A percentile compares a stretch with the other conserved stretches of the same genome.
phyloP scores from a whole-genome alignment of 2,329 filamentous ascomycete genomes.

The Alternaria solani region DNA sequence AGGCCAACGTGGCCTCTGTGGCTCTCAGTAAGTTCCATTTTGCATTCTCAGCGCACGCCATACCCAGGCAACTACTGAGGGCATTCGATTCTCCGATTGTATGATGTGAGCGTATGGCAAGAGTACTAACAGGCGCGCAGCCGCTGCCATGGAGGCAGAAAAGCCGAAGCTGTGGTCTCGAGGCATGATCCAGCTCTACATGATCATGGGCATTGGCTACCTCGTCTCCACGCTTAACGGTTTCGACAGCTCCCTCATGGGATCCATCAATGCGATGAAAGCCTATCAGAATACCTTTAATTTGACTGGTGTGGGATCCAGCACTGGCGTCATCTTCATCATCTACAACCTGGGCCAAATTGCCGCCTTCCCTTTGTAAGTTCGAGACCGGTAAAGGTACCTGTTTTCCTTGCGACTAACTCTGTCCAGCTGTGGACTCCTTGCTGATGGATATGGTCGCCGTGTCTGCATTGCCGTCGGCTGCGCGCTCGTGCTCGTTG shows the following conservation, averaged over 20 bases:
- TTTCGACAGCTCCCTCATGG: slow-evolving; percentile 52
- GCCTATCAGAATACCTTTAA: slow-evolving; percentile 61
- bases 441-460: slow-evolving; percentile 58
- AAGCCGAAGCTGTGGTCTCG: slow-evolving; percentile 42
- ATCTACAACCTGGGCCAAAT: slow-evolving; percentile 61
- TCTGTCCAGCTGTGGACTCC: slow-evolving; percentile 40
- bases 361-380: slow-evolving; percentile 55
- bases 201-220: slow-evolving; percentile 46
- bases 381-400: not conserved
- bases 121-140: slow-evolving; percentile 22
- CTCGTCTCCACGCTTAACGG: slow-evolving; percentile 48
- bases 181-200: slow-evolving; percentile 45
- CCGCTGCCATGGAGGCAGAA: slow-evolving; percentile 44
- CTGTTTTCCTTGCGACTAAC: not conserved
- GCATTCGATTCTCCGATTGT: no score
- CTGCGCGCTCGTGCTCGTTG: slow-evolving; percentile 61
- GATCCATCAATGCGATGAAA: slow-evolving; percentile 63
- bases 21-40: slow-evolving; percentile 32
- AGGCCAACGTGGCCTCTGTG: slow-evolving; percentile 42
- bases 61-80: no score
- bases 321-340: slow-evolving; percentile 58
- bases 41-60: not conserved
- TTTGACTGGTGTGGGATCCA: slow-evolving; percentile 57
- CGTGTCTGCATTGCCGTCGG: slow-evolving; percentile 66
- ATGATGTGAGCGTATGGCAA: not conserved